Evolutionary conservation across 441 rosid genomes (phyloP).

Genomic region (Pelargonium citronellum): DNA sequence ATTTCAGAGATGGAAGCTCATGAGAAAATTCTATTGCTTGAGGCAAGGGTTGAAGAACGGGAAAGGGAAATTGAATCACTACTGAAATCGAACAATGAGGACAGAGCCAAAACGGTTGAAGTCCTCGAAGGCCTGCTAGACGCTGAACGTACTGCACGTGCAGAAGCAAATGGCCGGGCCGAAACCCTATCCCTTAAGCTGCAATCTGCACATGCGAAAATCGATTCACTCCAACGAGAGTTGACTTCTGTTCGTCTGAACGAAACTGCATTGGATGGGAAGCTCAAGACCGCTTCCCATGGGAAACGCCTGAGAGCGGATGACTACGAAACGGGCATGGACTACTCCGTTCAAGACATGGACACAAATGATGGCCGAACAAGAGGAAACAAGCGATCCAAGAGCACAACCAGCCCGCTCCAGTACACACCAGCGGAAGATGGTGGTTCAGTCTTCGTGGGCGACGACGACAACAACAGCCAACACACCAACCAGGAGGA

Average conservation of each 20-base stretch:
- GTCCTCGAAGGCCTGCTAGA: conserved; percentile 73
- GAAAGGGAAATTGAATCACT: conserved; percentile 85
- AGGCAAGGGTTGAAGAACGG: conserved; percentile 87
- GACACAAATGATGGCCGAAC: conserved; percentile 41
- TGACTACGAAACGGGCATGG: conserved; percentile 58
- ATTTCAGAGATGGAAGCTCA: conserved; percentile 64
- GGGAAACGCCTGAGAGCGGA: conserved; percentile 70
- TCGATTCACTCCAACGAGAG: conserved; percentile 79
- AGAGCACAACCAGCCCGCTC: conserved; percentile 57
- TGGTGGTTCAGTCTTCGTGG: conserved; percentile 59
- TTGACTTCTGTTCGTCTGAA: conserved; percentile 74
- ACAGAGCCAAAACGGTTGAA: conserved; percentile 73
- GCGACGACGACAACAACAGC: conserved; percentile 57
- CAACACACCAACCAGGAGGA: conserved; percentile 60
- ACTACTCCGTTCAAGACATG: conserved; percentile 46
- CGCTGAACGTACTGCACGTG: conserved; percentile 75
- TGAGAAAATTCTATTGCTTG: conserved; percentile 61
- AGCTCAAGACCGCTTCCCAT: conserved; percentile 67
- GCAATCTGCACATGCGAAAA: conserved; percentile 72
- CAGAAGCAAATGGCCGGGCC: conserved; percentile 63
- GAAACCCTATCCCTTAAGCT: conserved; percentile 78
- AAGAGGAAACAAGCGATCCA: conserved; percentile 61
- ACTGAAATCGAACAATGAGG: conserved; percentile 64
- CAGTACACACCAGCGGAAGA: conserved; percentile 49
- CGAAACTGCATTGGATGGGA: conserved; percentile 77